These are phyloP conservation scores for Corynascus novoguineensis DNA, from an alignment of 495 filamentous ascomycete genomes.

Conservation along the genomic window DNA sequence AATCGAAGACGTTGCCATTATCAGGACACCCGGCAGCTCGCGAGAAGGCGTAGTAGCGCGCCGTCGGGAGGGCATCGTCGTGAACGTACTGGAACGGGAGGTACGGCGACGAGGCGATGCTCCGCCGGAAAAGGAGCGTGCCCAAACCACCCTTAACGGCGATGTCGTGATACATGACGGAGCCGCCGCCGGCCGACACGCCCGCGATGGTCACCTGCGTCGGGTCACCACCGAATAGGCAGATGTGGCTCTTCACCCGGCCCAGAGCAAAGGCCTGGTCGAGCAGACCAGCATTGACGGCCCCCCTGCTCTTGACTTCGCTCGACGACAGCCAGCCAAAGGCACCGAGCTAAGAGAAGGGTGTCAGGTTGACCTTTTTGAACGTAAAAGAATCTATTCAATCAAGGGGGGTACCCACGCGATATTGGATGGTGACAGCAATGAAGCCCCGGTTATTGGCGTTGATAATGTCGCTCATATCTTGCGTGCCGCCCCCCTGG, in stretches of 20 bases:
- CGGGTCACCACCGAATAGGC: conserved; percentile 46
- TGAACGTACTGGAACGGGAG: conserved; percentile 46
- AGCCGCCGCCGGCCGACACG: conserved; percentile 47
- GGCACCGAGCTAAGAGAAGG: conserved; percentile 19
- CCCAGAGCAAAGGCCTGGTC: conserved; percentile 42
- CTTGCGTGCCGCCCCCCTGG: conserved; percentile 29
- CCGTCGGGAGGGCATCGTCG: conserved; percentile 24
- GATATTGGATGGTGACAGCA: conserved; percentile 30
- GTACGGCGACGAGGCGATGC: conserved; percentile 50
- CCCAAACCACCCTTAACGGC: conserved; percentile 3
- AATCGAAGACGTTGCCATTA: conserved; percentile 42
- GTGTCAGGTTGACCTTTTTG: neutral
- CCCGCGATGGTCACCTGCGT: conserved; percentile 38
- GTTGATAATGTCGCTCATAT: conserved; percentile 22
- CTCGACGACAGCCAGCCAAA: conserved; percentile 24
- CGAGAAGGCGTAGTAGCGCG: conserved; percentile 46
- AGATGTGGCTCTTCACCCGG: conserved; percentile 54
- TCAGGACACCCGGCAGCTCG: conserved; percentile 39
- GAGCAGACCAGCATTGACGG: conserved; percentile 40
- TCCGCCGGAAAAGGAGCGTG: conserved; percentile 24
- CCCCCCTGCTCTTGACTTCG: conserved; percentile 25
- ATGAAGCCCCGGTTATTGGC: conserved; percentile 24
- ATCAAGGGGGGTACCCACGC: conserved; percentile 24
- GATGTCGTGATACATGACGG: conserved; percentile 21
- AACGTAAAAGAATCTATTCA: neutral